Conservation (phyloP, 2,329 filamentous ascomycete species). For the Aspergillus sp. region DNA sequence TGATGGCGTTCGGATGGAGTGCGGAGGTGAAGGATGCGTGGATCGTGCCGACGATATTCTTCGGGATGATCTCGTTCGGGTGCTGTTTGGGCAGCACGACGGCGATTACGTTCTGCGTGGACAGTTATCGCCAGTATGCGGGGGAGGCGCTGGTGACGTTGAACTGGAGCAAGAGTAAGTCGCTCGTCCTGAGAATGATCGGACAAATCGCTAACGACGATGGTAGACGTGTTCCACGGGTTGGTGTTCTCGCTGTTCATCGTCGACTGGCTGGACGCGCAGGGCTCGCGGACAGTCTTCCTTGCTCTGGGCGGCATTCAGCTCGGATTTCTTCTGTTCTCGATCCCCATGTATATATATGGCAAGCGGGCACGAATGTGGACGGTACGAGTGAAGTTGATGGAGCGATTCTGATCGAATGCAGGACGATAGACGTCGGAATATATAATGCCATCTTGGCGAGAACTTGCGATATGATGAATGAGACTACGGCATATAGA, state of each 20-base stretch:
- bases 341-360: conserved; percentile 91
- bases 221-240: conserved; percentile 74
- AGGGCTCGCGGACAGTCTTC: conserved; percentile 77
- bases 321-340: conserved; percentile 68
- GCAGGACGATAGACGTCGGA: background rate
- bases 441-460: background rate
- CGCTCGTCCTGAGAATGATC: background rate
- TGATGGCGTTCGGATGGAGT: conserved; percentile 98
- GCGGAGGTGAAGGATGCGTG: conserved; percentile 71
- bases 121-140: conserved; percentile 89
- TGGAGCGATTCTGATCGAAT: conserved; percentile 67
- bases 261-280: conserved; percentile 73
- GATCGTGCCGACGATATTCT: conserved; percentile 93
- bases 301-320: conserved; percentile 85
- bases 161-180: conserved; percentile 82
- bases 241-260: conserved; percentile 88
- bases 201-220: background rate
- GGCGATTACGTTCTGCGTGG: conserved; percentile 89
- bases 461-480: background rate
- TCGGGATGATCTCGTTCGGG: conserved; percentile 87
- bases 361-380: conserved; percentile 91
- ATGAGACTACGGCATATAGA: background rate
- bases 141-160: conserved; percentile 91
- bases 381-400: conserved; percentile 82
- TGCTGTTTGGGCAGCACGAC: conserved; percentile 89